Base-by-base conservation (phyloP, 768 basidiomycete species). In the Lactarius akahatsu region DNA sequence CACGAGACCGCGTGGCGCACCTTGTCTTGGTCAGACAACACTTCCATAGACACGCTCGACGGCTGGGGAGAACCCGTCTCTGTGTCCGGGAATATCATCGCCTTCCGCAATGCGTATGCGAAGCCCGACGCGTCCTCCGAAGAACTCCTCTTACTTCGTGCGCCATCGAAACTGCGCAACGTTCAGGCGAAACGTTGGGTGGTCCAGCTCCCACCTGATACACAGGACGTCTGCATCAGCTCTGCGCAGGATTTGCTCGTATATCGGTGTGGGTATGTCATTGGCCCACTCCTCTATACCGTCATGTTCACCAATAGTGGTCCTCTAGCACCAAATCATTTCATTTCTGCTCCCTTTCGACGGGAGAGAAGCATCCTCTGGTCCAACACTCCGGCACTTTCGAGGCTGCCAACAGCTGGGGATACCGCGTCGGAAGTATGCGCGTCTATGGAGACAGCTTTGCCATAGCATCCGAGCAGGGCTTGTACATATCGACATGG, bases 401-500 rank as follows among this genome's bases (percentile, higher is more conserved):
- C 40, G 47, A 54, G 10, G 50, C 64, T 8, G 15, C 52, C 4
- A 65, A 30, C 23, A 55, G 38, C 38, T 64, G 63, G 63, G n/a
- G 32, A 34, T 65, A 65, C 64, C 59, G 59, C 30, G 1, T 55
- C 34, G 64, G 59, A n/a, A 65, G 52, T 36, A 60, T 65, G 59
- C 59, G 64, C 18, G 15, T 65, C 30, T 56, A 23, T 47, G 64
- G 54, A 7, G 59, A 59, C 7, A 23, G 23, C 11, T 60, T 65
- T 20, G 57, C 64, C 15, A 16, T 65, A 40, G 59, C 32, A 16
- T 64, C 63, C 18, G 52, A 56, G 23, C 64, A 65, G 34, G 64
- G 64, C 13, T 13, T 65, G 11, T 65, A 65, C 41, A 65, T 65
- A 40, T 65, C 64, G 28, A 28, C 55, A 38, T 65, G 58, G 58